Evolutionary conservation across 441 rosid species (phyloP).

Genomic region (California macrophylla): DNA sequence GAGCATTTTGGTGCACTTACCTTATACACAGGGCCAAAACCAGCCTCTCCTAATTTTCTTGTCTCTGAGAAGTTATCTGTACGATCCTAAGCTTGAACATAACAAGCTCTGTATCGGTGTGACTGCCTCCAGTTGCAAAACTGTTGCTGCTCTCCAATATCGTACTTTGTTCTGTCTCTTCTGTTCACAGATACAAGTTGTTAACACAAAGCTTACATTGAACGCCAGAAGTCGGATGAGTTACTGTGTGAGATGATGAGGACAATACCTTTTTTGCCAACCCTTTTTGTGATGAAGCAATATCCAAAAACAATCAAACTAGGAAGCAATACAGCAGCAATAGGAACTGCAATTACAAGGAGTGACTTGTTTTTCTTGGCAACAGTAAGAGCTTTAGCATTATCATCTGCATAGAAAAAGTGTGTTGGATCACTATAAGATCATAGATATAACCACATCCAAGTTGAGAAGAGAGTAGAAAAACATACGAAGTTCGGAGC

Average conservation of each 20-base stretch:
- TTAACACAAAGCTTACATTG: not conserved
- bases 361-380: not conserved
- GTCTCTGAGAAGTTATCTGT: constrained; percentile 49
- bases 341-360: not conserved
- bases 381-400: not conserved
- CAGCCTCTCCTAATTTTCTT: constrained; percentile 75
- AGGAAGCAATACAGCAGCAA: not conserved
- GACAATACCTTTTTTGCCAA: not conserved
- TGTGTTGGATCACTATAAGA: not conserved
- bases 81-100: constrained; percentile 37
- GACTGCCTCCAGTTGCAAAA: constrained; percentile 34
- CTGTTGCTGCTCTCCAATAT: constrained; percentile 22
- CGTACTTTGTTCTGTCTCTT: constrained; percentile 23
- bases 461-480: not conserved
- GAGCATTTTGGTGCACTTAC: not conserved
- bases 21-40: constrained; percentile 83
- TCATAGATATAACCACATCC: not conserved
- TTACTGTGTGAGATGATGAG: not conserved
- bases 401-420: not conserved
- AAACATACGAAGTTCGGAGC: not conserved
- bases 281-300: not conserved
- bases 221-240: not conserved
- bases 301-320: not conserved
- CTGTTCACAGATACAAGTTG: not conserved
- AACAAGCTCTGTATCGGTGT: constrained; percentile 50